Conservation (phyloP, 1,284 basidiomycete species). For the Cutaneotrichosporon sp. region DNA sequence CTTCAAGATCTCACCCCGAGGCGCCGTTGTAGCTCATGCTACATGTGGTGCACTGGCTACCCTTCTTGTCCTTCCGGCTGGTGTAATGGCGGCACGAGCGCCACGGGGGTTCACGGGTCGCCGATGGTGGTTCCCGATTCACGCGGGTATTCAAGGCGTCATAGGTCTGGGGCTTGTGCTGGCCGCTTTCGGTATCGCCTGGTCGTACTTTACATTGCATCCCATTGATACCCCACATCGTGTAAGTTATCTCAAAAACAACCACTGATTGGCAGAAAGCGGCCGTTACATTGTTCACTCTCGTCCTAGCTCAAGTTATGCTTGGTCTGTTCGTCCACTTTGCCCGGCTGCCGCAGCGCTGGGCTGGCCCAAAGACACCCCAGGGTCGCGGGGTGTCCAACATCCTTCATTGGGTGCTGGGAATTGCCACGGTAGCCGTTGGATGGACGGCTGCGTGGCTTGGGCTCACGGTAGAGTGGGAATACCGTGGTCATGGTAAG, state of each 20-base stretch:
- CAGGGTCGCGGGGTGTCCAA: neutral
- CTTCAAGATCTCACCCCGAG: constrained; percentile 15
- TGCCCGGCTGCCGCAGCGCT: neutral
- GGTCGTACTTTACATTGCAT: constrained; percentile 9
- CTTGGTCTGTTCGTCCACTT: neutral
- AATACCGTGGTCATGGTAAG: neutral
- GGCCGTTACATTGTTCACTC: constrained; percentile 56
- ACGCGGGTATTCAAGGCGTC: constrained; percentile 52
- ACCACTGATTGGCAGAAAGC: constrained; percentile 46
- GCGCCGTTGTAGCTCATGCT: constrained; percentile 54
- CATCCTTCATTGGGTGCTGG: constrained; percentile 1
- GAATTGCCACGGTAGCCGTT: neutral
- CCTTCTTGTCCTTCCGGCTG: constrained; percentile 57
- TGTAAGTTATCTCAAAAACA: neutral
- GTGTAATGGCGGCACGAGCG: constrained; percentile 57
- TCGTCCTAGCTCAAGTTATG: constrained; percentile 49
- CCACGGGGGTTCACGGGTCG: constrained; percentile 54
- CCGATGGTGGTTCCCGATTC: constrained; percentile 56
- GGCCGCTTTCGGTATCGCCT: constrained; percentile 47
- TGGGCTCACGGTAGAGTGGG: constrained; percentile 3
- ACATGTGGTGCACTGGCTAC: constrained; percentile 56
- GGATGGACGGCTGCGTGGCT: constrained; percentile 1
- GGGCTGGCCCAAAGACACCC: neutral
- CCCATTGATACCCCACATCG: neutral
- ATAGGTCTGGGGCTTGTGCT: constrained; percentile 52